These are phyloP conservation scores for Micractinium conductrix DNA, from an alignment of 139 green algal species.

Conservation along the genomic window DNA sequence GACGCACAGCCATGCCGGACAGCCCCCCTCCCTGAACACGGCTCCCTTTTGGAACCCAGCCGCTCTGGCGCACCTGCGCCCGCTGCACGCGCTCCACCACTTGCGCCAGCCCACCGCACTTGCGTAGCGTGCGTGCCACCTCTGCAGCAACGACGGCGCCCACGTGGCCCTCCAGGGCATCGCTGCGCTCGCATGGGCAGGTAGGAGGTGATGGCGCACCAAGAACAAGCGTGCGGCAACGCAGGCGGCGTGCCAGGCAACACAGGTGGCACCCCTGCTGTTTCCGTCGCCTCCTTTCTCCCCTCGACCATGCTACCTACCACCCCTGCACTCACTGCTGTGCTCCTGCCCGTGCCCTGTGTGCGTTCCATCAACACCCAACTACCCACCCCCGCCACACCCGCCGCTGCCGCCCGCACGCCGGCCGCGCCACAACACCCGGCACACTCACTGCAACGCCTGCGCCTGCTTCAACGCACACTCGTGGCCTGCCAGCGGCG, in stretches of 20 bases:
- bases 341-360: too few species aligned
- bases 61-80: conserved; percentile 41
- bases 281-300: too few species aligned
- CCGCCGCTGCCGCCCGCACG: not conserved
- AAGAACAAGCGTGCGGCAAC: too few species aligned
- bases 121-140: conserved; percentile 59
- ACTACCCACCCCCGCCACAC: not conserved
- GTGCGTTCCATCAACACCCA: not conserved
- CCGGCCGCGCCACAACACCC: not conserved
- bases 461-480: conserved; percentile 31
- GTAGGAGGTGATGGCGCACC: not conserved
- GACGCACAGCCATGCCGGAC: too few species aligned
- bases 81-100: conserved; percentile 64
- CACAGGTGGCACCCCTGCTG: not conserved
- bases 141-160: conserved; percentile 61
- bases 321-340: too few species aligned
- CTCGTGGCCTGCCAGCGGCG: conserved; percentile 40
- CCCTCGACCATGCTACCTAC: too few species aligned
- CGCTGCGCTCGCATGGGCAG: not conserved
- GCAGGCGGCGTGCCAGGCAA: not conserved
- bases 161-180: conserved; percentile 60
- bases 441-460: conserved; percentile 28
- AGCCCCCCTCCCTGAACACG: too few species aligned
- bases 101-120: conserved; percentile 66
- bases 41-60: too few species aligned